Base-by-base conservation (phyloP, 2,329 filamentous ascomycete species). In the Penicillium freii region DNA sequence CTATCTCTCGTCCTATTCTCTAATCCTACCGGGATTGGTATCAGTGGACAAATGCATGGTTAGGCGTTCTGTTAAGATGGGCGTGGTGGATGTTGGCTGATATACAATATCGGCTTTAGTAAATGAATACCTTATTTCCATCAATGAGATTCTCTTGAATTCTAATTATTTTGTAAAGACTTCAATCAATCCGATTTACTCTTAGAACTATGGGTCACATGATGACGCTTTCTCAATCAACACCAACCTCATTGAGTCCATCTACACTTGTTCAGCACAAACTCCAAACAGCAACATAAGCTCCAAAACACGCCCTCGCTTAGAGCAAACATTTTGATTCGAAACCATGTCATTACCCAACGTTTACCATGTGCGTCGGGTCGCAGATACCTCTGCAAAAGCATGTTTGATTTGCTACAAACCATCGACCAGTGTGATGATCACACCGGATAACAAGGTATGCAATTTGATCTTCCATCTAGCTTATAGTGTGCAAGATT, bases 351-450 rank as follows among this genome's bases (percentile, higher is more conserved):
- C 70, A 40, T 62, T 93, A 57, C 84, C 84, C 42, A 97, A 97
- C 70, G 75, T 89, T 31, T 97, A 93, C 77, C 86, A 90, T 62
- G 89, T 92, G 63, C 89, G 93, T 49, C 90, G 87, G 65, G 93
- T 97, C 36, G 92, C 92, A 13, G 91, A 96, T 31, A 84, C 86
- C n/a, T 84, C 88, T 1, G 84, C 90, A 13, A 96, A 90, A 75
- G 82, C 90, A 49, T 99, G 94, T 76, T 89, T 91, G 75, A 86
- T 97, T 62, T 97, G 94, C 81, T 95, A 88, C 80, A 96, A 94
- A 76, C 89, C 90, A 9, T 91, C 88, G 58, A 86, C 87, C 7
- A 95, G 88, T 63, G 93, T 97, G 19, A 80, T 99, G 54, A 90
- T 96, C 65, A 95, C 92, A 9, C 85, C 90, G 0, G 92, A 95